Percentiles rank a stretch among this genome's conserved stretches.
phyloP scores from a whole-genome alignment of 768 basidiomycete genomes.

The Leucocoprinus leucothites region DNA sequence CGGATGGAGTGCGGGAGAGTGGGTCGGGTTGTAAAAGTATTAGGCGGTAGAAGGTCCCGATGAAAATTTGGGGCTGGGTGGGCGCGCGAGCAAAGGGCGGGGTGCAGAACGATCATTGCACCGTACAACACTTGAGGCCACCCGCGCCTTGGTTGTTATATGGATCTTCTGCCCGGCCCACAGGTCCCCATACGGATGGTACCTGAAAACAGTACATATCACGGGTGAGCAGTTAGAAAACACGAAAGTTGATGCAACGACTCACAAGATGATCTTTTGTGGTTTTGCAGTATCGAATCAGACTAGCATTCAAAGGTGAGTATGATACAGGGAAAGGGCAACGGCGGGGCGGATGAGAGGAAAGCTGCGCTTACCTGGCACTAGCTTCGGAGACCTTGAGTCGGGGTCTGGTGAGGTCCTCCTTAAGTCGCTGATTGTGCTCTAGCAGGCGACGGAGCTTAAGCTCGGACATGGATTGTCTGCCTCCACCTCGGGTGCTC shows the following conservation, averaged over 20 bases:
- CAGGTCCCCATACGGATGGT: conserved; percentile 95
- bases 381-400: conserved; percentile 91
- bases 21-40: background rate
- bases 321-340: background rate
- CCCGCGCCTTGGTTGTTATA: conserved; percentile 69
- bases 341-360: background rate
- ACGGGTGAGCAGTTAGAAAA: conserved; percentile 12
- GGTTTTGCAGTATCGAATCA: conserved; percentile 92
- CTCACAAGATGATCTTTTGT: conserved; percentile 76
- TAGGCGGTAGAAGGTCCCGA: background rate
- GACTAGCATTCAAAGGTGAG: conserved; percentile 41
- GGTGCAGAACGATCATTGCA: conserved; percentile 42
- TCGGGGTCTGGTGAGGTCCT: conserved; percentile 87
- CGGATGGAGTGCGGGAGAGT: background rate
- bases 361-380: conserved; percentile 79
- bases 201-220: conserved; percentile 47
- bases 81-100: background rate
- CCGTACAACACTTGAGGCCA: conserved; percentile 48
- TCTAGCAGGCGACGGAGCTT: conserved; percentile 92
- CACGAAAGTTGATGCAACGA: conserved; percentile 8
- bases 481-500: conserved; percentile 58
- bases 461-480: conserved; percentile 96
- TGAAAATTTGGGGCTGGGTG: background rate
- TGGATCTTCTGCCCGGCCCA: conserved; percentile 90
- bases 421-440: conserved; percentile 88